Evolutionary conservation across 2,329 filamentous ascomycete species (phyloP), one percentile per base, ranked within the genome.

Genomic region (Pseudocercospora musae): DNA sequence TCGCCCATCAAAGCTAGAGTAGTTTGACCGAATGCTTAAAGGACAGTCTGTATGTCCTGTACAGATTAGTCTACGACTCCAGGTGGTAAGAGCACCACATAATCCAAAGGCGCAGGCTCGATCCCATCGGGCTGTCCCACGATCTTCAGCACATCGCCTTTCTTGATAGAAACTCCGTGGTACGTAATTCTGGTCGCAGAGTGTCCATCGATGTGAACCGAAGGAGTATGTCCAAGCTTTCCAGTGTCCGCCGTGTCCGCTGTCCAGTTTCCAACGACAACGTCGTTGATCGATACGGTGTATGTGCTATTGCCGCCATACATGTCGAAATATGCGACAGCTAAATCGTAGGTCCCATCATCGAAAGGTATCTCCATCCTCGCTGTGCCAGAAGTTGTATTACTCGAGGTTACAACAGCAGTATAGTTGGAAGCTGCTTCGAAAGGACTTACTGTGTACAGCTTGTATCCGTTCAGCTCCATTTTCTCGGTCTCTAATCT

Each of bases 401-500:
- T 87, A 9, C 78, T 77, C 1, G 72, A 73, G 0, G 85, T 87
- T 49, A 88, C 81, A 54, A 89, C 82, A 8, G 83, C 82, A 4
- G 73, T 80, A 49, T 75, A 76, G 1, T 82, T 81, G 0, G 85
- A 87, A 0, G 87, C 87, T 0, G 83, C 79, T 65, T 89, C 84
- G 58, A 84, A 84, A 0, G 88, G 88, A 8, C 71, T 79, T 0
- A 89, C 85, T 1, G 70, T 65, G 21, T 84, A 82, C 0, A 76
- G 64, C 58, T 79, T 74, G 75, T 90, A 91, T 0, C 85, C 85
- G 6, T 79, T 76, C 1, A 90, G 77, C 0, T 74, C 67, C 87
- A 91, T 89, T 58, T 76, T 77, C 74, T 90, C 88, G 1, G 87
- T 87, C 77, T 90, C 88, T 50, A 91, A 82, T n/a, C 88, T 83